These are phyloP conservation scores for Solanum etuberosum DNA, from an alignment of 257 asterid genomes.

Conservation along the genomic window DNA sequence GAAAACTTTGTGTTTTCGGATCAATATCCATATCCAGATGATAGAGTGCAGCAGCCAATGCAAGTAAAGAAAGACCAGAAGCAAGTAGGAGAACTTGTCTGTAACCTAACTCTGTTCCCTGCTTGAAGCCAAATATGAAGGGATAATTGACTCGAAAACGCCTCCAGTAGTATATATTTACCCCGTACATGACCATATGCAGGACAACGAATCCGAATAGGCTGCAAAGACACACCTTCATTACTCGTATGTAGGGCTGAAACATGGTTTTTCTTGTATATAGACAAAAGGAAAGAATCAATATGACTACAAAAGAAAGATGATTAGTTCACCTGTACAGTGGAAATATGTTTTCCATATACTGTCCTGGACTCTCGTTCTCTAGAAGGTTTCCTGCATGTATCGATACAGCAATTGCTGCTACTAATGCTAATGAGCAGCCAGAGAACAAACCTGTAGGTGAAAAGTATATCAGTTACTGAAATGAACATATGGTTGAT, in stretches of 20 bases:
- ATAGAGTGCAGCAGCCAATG: conserved; percentile 51
- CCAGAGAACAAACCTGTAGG: conserved; percentile 65
- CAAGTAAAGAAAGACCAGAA: conserved; percentile 57
- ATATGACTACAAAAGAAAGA: neutral
- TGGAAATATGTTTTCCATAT: conserved; percentile 70
- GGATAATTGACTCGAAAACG: conserved; percentile 61
- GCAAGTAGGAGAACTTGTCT: conserved; percentile 62
- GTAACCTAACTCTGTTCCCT: conserved; percentile 62
- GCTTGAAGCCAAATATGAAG: conserved; percentile 62
- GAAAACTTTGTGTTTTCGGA: conserved; percentile 20
- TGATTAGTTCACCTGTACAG: conserved; percentile 47
- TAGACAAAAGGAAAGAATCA: neutral
- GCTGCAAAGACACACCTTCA: conserved; percentile 19
- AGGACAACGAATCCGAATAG: conserved; percentile 54
- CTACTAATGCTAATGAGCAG: conserved; percentile 56
- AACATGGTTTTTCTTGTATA: neutral
- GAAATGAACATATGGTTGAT: neutral
- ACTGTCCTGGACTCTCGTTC: conserved; percentile 20
- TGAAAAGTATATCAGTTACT: neutral
- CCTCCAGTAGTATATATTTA: conserved; percentile 62
- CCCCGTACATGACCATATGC: conserved; percentile 64
- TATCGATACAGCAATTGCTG: conserved; percentile 28
- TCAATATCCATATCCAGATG: conserved; percentile 83
- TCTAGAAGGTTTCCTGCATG: conserved; percentile 39
- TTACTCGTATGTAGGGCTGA: neutral